Base-by-base conservation (phyloP, 108 stramenopile species). In the Asterionellopsis glacialis region DNA sequence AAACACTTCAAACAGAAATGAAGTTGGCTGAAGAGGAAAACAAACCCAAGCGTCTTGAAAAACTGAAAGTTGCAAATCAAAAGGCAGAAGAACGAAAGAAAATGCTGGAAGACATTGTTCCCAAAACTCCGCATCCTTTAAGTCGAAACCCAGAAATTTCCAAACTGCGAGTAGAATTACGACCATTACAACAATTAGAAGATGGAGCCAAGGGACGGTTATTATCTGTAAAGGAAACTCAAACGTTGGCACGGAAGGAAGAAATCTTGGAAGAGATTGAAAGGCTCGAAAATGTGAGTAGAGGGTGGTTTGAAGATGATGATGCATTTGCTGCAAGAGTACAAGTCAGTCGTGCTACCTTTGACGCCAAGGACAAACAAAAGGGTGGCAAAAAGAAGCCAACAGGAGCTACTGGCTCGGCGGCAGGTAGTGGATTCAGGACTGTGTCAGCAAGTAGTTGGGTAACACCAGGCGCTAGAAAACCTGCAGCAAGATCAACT, bases 271-370 rank as follows among this genome's bases (percentile, higher is more conserved):
- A 75, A 52, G 77, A 92, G 64, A 92, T 92, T 55, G 64, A 50
- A 23, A 44, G 73, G 25, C 56, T 88, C 21, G 90, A 92, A 63
- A 70, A 68, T 24, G 22, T 59, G 0, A 84, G 83, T 62, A 67
- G 82, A 39, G 90, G 86, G 18, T 86, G 84, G 90, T 88, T 86
- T 59, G 90, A 92, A 66, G 85, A 84, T 16, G 88, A 93, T 26
- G 87, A 85, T 6, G 67, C 59, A 12, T 93, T 93, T 61, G 51
- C 61, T 33, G 52, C 43, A 40, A 74, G 92, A 40, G 64, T 93
- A 10, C 64, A 84, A 52, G 65, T 45, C 16, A 73, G 81, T 55
- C 57, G 71, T n/a, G 40, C 48, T 19, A 65, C 57, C n/a, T 69
- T 55, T 40, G 54, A 63, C 12, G 28, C 62, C 23, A 45, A 59